Evolutionary conservation across 805 yeast species (phyloP), one percentile per base, ranked within the genome.

Genomic region (Metschnikowia bowlesiae): DNA sequence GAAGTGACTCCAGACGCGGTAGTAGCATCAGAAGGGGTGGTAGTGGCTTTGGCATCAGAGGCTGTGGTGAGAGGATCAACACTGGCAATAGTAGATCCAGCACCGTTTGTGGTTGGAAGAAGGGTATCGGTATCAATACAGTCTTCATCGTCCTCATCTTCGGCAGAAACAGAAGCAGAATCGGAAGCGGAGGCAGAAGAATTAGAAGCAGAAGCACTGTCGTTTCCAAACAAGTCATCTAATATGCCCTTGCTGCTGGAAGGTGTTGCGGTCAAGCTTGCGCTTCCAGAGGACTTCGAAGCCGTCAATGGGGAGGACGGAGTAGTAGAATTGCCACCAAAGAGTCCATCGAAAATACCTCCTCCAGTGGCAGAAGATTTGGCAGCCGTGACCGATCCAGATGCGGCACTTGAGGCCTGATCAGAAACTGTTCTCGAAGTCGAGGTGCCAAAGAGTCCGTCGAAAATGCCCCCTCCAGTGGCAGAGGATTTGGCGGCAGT

Each of bases 41-140:
- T 16, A 5, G 28, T 18, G 11, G 40, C 18, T n/a, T 33, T n/a
- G 39, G 49, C 35, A 31, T 11, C 26, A 8, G 45, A 29, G 30
- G 46, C 33, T 37, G 43, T 28, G 36, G 30, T 16, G 13, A 41
- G 22, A 11, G 44, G 39, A 11, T 14, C 32, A 11, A 38, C 11
- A 39, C n/a, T 31, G 33, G 31, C 30, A 13, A 44, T 13, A 10
- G 45, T 30, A 5, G 53, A 30, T 16, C 30, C 38, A 26, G 18
- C 43, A 32, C 41, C 47, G 29, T 30, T 40, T 2, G 35, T 44
- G 28, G 48, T 51, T 39, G 49, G 47, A 10, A 48, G 32, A 30
- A 16, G 31, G 31, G 51, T 48, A 13, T 51, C 54, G 22, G 54
- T 41, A 22, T 51, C 54, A 34, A 51, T 38, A 42, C 54, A 51